Base-by-base conservation (phyloP, 2,329 filamentous ascomycete species). In the Coleophoma crateriformis region DNA sequence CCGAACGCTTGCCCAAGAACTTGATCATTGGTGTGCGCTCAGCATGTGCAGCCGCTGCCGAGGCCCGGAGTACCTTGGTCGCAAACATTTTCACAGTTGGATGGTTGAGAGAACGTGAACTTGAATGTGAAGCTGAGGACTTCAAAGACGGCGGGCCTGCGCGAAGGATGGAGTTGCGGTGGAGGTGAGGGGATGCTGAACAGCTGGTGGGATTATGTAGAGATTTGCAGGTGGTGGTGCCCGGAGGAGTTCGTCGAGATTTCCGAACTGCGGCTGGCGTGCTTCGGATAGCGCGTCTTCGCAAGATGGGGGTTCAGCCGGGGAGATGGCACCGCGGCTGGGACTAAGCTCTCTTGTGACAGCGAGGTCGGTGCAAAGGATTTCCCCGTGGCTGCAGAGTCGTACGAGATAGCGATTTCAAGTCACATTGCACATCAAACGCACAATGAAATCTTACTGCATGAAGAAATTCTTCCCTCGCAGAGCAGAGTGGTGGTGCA, bases 1-100 rank as follows among this genome's bases (percentile, higher is more conserved):
- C 61, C 34, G 65, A 58, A 19, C 69, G 62, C 56, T 68, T 70
- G 51, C 69, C 69, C 46, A 71, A 41, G 58, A 71, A 71, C 53
- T 67, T 68, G 52, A 71, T 71, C 62, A 71, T 54, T 33, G 69
- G 68, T 44, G 63, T 63, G 45, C 68, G 68, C 54, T 66, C 61
- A 49, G 63, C 54, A 51, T 59, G 54, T 45, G 59, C 59, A 51
- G 54, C 27, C 27, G 27, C 57, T 38, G 61, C 58, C 46, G 61
- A 57, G 47, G 64, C 61, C 50, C 67, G 63, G 50, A 69, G 64
- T 54, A 58, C 59, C 56, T 63, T 62, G 45, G 68, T 67, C 48
- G 66, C 58, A 54, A 60, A 68, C 68, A 69, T 70, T 60, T 50
- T 63, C 63, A 47, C 17, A 34, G 22, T 45, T 15, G 17, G 27